These are phyloP conservation scores for Anisodus tanguticus DNA, from an alignment of 257 asterid genomes.

Conservation along the genomic window DNA sequence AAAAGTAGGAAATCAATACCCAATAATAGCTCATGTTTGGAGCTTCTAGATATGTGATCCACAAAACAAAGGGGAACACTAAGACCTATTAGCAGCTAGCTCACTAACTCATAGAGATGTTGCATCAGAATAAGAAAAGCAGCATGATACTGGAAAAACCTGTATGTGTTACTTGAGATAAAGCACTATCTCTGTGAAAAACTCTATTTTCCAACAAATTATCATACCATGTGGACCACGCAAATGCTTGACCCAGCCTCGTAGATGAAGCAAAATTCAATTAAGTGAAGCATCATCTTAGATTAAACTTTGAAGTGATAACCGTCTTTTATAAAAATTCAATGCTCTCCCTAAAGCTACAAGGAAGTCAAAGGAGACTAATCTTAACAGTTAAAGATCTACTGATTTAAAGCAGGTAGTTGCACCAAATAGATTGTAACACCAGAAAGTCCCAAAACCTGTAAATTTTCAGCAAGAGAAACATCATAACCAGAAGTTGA, in stretches of 20 bases:
- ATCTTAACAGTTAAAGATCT: neutral
- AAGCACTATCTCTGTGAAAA: neutral
- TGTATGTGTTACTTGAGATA: neutral
- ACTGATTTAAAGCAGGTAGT: neutral
- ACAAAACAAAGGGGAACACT: neutral
- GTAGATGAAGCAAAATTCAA: neutral
- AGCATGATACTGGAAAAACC: neutral
- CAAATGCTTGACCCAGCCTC: neutral
- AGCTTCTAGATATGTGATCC: conserved; percentile 25
- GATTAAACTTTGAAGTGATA: neutral
- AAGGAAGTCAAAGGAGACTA: neutral
- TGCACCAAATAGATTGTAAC: conserved; percentile 2
- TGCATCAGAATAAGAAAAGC: neutral
- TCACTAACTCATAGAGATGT: neutral
- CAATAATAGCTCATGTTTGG: conserved; percentile 13
- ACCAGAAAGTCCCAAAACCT: neutral
- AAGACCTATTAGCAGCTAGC: neutral
- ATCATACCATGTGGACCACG: neutral
- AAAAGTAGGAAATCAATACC: conserved; percentile 13
- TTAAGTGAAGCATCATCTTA: neutral
- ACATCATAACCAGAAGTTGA: neutral
- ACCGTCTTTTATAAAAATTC: neutral
- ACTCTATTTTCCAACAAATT: neutral
- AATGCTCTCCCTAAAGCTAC: neutral
- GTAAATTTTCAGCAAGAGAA: neutral